A percentile compares a stretch with the other conserved stretches of the same genome.
Conservation (phyloP, 305 asterid genomes). For the Solanum hybrid region DNA sequence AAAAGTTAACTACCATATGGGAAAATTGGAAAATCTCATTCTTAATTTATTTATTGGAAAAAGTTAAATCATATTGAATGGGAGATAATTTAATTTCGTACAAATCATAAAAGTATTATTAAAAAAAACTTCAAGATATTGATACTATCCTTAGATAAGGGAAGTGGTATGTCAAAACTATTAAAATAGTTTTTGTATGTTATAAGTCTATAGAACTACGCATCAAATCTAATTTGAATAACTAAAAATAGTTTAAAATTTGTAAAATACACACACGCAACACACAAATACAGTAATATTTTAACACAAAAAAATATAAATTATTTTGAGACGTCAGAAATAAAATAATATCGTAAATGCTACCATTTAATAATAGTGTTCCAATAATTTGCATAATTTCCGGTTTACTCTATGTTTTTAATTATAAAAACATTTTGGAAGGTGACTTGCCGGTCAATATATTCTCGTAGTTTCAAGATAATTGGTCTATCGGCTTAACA, state of each 20-base stretch:
- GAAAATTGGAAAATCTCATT: not conserved
- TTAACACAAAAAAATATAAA: not conserved
- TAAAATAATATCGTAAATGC: not conserved
- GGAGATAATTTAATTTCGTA: not conserved
- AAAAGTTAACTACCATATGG: not conserved
- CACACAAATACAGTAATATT: not conserved
- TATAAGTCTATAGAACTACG: not conserved
- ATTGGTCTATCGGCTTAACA: not conserved
- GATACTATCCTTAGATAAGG: not conserved
- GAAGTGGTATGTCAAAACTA: not conserved
- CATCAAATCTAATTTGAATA: not conserved
- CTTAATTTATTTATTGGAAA: not conserved
- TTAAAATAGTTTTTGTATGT: not conserved
- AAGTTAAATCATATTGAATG: not conserved
- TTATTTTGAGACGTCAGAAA: not conserved
- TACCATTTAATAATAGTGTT: not conserved
- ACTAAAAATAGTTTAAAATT: not conserved
- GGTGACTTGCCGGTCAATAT: not conserved
- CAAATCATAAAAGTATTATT: not conserved
- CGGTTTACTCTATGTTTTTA: not conserved
- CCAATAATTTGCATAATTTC: not conserved
- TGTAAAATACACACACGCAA: not conserved
- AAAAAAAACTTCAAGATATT: not conserved
- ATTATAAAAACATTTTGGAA: not conserved
- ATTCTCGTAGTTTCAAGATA: not conserved